These are phyloP conservation scores for Penicillium digitatum DNA, from an alignment of 2,329 filamentous ascomycete species.

Conservation along the genomic window DNA sequence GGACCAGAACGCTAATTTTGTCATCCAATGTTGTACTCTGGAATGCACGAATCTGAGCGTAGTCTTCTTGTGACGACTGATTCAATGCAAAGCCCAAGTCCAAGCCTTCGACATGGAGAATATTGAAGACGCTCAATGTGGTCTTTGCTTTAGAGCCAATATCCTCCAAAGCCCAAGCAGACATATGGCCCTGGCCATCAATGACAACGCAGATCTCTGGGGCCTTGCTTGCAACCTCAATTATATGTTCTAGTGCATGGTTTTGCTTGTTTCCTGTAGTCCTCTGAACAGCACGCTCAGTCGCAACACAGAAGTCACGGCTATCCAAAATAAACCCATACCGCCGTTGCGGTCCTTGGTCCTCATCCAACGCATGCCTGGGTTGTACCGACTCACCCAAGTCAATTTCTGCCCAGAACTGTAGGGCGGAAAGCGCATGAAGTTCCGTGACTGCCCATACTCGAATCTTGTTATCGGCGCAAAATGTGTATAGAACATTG, in stretches of 20 bases:
- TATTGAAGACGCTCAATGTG: constrained; percentile 72
- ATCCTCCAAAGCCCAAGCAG: constrained; percentile 88
- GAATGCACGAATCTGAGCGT: constrained; percentile 70
- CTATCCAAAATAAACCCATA: constrained; percentile 82
- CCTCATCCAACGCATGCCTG: constrained; percentile 41
- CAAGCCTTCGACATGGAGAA: constrained; percentile 69
- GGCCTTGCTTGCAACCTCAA: constrained; percentile 77
- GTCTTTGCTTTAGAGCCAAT: constrained; percentile 66
- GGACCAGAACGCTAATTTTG: constrained; percentile 68
- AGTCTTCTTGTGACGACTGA: constrained; percentile 41
- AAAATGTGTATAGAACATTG: constrained; percentile 87
- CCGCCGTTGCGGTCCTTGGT: constrained; percentile 45
- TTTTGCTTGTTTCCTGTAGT: constrained; percentile 59
- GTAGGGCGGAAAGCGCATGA: constrained; percentile 66
- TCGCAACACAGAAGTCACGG: constrained; percentile 70
- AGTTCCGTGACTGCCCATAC: constrained; percentile 78
- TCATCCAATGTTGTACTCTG: constrained; percentile 60
- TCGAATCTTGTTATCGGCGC: constrained; percentile 72
- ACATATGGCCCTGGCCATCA: constrained; percentile 80
- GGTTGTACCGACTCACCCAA: constrained; percentile 66
- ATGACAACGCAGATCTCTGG: constrained; percentile 85
- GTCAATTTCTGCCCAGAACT: constrained; percentile 77
- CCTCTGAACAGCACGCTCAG: constrained; percentile 68
- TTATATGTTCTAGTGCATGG: constrained; percentile 74
- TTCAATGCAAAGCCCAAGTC: constrained; percentile 39